phyloP scores from a whole-genome alignment of 257 asterid genomes.

The Solanum habrochaites region DNA sequence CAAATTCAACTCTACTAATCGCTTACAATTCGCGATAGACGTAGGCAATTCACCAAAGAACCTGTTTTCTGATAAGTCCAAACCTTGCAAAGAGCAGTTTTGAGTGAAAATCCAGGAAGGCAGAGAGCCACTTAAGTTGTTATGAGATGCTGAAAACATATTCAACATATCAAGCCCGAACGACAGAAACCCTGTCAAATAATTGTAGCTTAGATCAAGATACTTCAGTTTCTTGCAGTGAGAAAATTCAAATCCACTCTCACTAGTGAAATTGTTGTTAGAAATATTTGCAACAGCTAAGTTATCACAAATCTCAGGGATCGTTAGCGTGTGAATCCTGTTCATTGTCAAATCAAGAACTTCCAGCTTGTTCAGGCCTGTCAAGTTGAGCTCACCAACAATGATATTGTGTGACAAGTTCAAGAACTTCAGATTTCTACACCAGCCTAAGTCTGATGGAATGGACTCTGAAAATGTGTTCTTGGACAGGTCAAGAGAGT shows the following conservation, averaged over 20 bases:
- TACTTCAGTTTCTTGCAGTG: slow-evolving; percentile 41
- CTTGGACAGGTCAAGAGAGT: slow-evolving; percentile 54
- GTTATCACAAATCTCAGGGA: slow-evolving; percentile 39
- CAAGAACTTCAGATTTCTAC: slow-evolving; percentile 39
- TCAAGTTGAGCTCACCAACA: slow-evolving; percentile 36
- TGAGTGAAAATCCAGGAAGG: slow-evolving; percentile 29
- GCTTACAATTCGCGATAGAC: slow-evolving; percentile 41
- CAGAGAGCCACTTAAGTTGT: slow-evolving; percentile 33
- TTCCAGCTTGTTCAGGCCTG: slow-evolving; percentile 43
- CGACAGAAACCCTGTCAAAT: slow-evolving; percentile 46
- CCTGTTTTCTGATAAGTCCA: slow-evolving; percentile 60
- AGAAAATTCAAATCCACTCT: slow-evolving; percentile 27
- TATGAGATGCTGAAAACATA: slow-evolving; percentile 45
- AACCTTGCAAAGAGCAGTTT: slow-evolving; percentile 36
- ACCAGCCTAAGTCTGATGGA: slow-evolving; percentile 47
- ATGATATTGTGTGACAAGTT: slow-evolving; percentile 73
- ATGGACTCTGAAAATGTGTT: slow-evolving; percentile 55
- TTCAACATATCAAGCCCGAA: slow-evolving; percentile 39
- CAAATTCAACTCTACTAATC: slow-evolving; percentile 33
- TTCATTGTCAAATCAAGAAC: slow-evolving; percentile 68
- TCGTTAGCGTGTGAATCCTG: slow-evolving; percentile 30
- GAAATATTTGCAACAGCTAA: slow-evolving; percentile 57
- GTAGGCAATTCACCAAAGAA: slow-evolving; percentile 52
- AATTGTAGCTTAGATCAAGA: slow-evolving; percentile 68
- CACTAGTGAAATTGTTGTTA: slow-evolving; percentile 46